phyloP scores from a whole-genome alignment of 208 protist species.

The Angomonas ambiguus region DNA sequence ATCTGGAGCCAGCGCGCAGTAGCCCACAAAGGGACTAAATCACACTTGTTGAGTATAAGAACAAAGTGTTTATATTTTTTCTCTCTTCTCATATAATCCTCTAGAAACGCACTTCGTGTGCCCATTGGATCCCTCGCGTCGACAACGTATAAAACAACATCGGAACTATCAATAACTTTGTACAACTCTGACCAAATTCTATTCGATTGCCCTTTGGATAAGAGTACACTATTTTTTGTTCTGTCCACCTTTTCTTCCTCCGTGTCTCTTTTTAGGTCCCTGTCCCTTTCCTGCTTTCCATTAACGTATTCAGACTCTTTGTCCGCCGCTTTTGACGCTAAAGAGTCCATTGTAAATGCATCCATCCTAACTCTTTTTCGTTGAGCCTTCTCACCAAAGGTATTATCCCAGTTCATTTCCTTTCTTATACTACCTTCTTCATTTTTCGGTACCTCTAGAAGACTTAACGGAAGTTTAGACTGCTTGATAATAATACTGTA shows the following conservation, averaged over 20 bases:
- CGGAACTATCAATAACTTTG: constrained; percentile 99
- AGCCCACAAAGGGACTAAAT: constrained; percentile 99
- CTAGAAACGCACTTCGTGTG: constrained; percentile 93
- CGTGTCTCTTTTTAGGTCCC: constrained; percentile 47
- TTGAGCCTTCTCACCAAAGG: constrained; percentile 94
- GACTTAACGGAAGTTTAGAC: constrained; percentile 96
- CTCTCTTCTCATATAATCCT: constrained; percentile 93
- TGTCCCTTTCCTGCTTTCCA: constrained; percentile 49
- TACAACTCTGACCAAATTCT: constrained; percentile 99
- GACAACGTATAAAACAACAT: constrained; percentile 98
- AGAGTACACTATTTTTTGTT: constrained; percentile 86
- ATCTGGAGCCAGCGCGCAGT: constrained; percentile 96
- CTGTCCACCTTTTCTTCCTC: constrained; percentile 48
- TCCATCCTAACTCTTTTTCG: constrained; percentile 87
- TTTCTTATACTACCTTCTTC: constrained; percentile 88
- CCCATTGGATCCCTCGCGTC: constrained; percentile 99
- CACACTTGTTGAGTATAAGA: constrained; percentile 99
- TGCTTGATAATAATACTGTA: constrained; percentile 97
- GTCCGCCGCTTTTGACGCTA: constrained; percentile 40
- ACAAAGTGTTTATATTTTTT: constrained; percentile 99
- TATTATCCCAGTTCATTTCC: constrained; percentile 94
- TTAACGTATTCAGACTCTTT: constrained; percentile 49
- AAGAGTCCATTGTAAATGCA: constrained; percentile 44
- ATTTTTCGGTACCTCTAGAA: constrained; percentile 87
- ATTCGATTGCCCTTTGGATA: constrained; percentile 98